Conservation (phyloP, 768 basidiomycete genomes). For the Daedaleopsis nitida region DNA sequence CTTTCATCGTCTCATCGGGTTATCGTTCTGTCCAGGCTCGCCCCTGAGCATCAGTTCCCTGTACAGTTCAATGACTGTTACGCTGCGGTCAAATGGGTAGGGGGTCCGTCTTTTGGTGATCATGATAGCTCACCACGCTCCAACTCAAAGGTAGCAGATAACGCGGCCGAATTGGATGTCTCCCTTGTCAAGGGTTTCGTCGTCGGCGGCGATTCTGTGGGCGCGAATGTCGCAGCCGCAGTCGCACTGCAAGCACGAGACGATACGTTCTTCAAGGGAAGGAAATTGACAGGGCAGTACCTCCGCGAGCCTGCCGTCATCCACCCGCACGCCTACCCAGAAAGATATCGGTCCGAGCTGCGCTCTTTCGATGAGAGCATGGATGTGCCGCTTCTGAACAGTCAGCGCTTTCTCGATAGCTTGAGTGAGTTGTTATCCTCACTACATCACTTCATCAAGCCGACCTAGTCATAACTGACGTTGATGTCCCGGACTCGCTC, state of each 20-base stretch:
- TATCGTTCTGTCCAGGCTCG: conserved; percentile 16
- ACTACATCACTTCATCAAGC: too few species aligned
- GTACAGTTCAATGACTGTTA: conserved; percentile 24
- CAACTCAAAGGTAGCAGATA: conserved; percentile 7
- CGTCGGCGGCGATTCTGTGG: conserved; percentile 28
- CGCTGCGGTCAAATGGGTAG: conserved; percentile 28
- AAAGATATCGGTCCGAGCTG: conserved; percentile 24
- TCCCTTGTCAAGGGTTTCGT: conserved; percentile 29
- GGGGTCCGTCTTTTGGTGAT: neutral
- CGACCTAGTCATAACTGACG: too few species aligned
- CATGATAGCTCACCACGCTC: neutral
- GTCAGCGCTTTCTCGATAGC: neutral
- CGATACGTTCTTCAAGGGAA: conserved; percentile 27
- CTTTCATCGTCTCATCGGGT: neutral
- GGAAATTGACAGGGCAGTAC: conserved; percentile 27
- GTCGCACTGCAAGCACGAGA: conserved; percentile 28
- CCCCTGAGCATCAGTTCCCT: conserved; percentile 30
- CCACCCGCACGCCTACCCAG: conserved; percentile 20
- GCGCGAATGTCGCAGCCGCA: conserved; percentile 27
- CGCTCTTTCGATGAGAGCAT: conserved; percentile 26
- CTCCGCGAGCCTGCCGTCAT: conserved; percentile 25
- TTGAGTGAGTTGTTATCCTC: neutral
- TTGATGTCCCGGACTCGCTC: neutral
- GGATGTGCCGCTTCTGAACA: conserved; percentile 16
- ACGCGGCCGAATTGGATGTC: conserved; percentile 13